phyloP scores from a whole-genome alignment of 352 stramenopile species.

The Phytophthora melonis region DNA sequence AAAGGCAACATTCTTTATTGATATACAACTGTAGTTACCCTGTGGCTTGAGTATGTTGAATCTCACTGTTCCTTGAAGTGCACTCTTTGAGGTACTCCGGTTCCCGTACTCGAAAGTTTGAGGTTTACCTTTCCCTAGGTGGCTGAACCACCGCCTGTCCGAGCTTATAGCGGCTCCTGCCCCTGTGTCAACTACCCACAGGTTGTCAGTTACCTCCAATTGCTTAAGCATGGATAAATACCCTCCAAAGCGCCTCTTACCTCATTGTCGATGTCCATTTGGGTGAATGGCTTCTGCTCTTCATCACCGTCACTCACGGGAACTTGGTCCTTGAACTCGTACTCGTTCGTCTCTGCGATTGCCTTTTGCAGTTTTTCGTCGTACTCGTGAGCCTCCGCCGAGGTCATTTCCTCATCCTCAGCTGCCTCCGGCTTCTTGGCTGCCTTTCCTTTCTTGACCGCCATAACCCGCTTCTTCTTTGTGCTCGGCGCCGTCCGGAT shows the following conservation, averaged over 20 bases:
- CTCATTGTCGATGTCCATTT: not conserved
- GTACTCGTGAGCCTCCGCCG: not conserved
- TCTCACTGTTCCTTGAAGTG: not conserved
- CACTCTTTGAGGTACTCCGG: not conserved
- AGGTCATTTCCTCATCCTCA: not conserved
- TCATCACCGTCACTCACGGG: not conserved
- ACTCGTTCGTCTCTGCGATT: not conserved
- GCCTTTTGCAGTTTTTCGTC: not conserved
- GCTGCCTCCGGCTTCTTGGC: not conserved
- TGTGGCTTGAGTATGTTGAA: not conserved
- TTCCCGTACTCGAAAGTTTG: not conserved
- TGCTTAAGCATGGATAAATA: not conserved
- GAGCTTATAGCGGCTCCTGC: not conserved
- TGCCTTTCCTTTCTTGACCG: not conserved
- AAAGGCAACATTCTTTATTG: slow-evolving; percentile 4
- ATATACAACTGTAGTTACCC: not conserved
- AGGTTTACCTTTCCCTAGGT: not conserved
- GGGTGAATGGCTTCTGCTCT: not conserved
- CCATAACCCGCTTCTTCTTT: not conserved
- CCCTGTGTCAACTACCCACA: not conserved
- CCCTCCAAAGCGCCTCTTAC: not conserved
- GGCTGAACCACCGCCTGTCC: not conserved
- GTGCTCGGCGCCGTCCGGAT: not conserved
- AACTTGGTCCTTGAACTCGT: not conserved
- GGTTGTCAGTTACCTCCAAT: not conserved